Percentiles rank a stretch among this genome's conserved stretches.
Evolutionary conservation across 352 stramenopile species (phyloP).

Genomic region (Phytophthora citrophthora): DNA sequence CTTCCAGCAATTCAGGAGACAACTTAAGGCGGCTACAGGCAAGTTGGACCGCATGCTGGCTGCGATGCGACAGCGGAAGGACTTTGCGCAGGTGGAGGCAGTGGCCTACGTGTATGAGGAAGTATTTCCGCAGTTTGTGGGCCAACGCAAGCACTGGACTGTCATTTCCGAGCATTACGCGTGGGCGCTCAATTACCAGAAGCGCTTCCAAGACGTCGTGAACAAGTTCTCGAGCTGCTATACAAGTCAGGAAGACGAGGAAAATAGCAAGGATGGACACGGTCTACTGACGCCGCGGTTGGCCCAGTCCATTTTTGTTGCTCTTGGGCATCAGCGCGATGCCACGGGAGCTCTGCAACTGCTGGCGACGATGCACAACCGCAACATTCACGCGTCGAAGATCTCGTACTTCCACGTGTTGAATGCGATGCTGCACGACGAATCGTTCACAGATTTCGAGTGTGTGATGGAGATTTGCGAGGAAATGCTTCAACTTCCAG

Average conservation of each 20-base stretch:
- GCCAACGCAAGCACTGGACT: slow-evolving; percentile 44
- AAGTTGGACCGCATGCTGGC: slow-evolving; percentile 59
- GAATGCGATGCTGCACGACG: slow-evolving; percentile 60
- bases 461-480: slow-evolving; percentile 59
- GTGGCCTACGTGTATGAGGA: slow-evolving; percentile 57
- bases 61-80: slow-evolving; percentile 32
- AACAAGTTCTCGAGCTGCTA: slow-evolving; percentile 46
- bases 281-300: slow-evolving; percentile 50
- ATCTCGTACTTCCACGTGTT: slow-evolving; percentile 69
- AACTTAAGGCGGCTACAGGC: slow-evolving; percentile 57
- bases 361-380: slow-evolving; percentile 39
- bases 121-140: slow-evolving; percentile 57
- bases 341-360: slow-evolving; percentile 37
- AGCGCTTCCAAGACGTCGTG: slow-evolving; percentile 63
- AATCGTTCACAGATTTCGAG: slow-evolving; percentile 55
- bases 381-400: slow-evolving; percentile 47
- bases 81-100: slow-evolving; percentile 57
- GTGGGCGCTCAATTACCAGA: slow-evolving; percentile 50
- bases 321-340: slow-evolving; percentile 56
- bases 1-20: slow-evolving; percentile 43
- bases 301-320: slow-evolving; percentile 56
- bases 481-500: slow-evolving; percentile 48
- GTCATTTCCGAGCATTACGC: slow-evolving; percentile 67
- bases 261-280: not conserved
- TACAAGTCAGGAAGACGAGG: not conserved